Conservation (phyloP, 305 asterid genomes). For the Rubia tinctorum region DNA sequence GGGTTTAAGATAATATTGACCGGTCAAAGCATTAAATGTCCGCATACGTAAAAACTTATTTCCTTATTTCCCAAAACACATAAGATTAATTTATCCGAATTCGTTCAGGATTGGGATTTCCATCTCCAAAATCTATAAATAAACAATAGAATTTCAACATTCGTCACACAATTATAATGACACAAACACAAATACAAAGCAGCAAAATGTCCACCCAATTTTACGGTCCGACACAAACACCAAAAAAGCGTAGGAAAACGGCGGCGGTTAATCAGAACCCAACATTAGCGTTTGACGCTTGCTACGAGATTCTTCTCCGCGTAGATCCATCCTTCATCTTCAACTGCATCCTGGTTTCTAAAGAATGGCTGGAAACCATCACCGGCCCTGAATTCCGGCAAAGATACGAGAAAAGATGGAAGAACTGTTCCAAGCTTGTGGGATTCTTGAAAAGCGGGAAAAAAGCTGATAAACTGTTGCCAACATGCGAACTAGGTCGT, state of each 20-base stretch:
- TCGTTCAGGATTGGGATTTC: background rate
- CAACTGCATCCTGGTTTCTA: background rate
- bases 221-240: background rate
- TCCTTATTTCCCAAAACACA: background rate
- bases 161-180: background rate
- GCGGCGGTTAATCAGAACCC: background rate
- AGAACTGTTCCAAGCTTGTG: background rate
- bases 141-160: background rate
- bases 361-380: background rate
- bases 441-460: background rate
- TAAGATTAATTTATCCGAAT: background rate
- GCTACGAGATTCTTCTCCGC: slow-evolving; percentile 2
- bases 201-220: background rate
- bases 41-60: background rate
- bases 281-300: background rate
- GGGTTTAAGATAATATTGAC: no score
- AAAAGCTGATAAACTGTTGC: background rate
- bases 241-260: background rate
- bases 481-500: background rate
- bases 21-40: no score
- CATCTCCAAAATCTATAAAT: background rate
- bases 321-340: background rate
- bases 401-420: background rate
- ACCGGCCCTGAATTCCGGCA: background rate
- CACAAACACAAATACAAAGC: background rate